Conservation (phyloP, 129 eudicot species). For the Cynara cardunculus region DNA sequence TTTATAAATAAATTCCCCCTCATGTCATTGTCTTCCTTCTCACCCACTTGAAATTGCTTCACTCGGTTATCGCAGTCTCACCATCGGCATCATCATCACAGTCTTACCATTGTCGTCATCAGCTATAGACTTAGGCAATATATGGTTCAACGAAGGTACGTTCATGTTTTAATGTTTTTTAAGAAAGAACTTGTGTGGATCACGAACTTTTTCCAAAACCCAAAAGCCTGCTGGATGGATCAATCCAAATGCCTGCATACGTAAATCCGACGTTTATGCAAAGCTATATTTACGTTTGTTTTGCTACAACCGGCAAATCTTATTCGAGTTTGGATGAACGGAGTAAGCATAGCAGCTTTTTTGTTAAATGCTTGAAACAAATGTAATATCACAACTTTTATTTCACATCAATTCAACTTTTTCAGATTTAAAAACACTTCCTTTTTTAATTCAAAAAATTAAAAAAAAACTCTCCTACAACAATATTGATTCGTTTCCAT, state of each 20-base stretch:
- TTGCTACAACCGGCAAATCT: background rate
- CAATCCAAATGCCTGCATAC: background rate
- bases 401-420: background rate
- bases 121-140: too few species aligned
- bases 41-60: background rate
- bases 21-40: background rate
- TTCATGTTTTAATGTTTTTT: too few species aligned
- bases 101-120: too few species aligned
- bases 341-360: background rate
- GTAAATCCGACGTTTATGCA: background rate
- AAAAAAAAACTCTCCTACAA: too few species aligned
- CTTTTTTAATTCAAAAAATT: too few species aligned
- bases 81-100: background rate
- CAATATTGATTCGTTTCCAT: too few species aligned
- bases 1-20: too few species aligned
- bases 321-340: background rate
- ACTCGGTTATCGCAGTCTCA: background rate
- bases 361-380: background rate
- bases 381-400: too few species aligned
- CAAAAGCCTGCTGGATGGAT: background rate
- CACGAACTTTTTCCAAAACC: background rate
- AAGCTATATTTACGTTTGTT: background rate
- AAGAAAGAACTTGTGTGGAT: background rate
- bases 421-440: too few species aligned
- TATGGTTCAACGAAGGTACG: too few species aligned